phyloP scores from a whole-genome alignment of 1,284 basidiomycete genomes.

The Ceratobasidium papillatum region DNA sequence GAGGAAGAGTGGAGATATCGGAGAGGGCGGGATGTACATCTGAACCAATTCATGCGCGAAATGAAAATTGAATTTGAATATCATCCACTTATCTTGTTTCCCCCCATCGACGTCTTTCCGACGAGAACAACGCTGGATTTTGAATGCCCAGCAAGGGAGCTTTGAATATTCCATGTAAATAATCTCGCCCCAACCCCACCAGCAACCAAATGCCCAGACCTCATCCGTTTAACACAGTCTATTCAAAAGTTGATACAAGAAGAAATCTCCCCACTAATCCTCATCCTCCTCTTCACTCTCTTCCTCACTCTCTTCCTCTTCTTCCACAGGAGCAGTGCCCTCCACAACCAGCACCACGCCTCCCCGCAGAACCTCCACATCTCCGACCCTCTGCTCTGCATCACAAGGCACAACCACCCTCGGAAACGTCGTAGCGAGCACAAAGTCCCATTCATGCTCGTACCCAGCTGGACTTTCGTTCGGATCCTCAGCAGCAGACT shows the following conservation, averaged over 20 bases:
- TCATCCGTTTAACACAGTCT: too few relatives aligned
- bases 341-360: conserved; percentile 80
- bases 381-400: conserved; percentile 56
- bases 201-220: too few relatives aligned
- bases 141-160: too few relatives aligned
- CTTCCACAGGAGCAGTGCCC: conserved; percentile 53
- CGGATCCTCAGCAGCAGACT: conserved; percentile 58
- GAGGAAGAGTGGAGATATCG: conserved; percentile 17
- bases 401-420: conserved; percentile 68
- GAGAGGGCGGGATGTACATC: conserved; percentile 42
- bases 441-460: conserved; percentile 74
- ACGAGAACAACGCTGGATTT: too few relatives aligned
- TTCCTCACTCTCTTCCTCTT: conserved; percentile 46
- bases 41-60: neutral
- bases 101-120: too few relatives aligned
- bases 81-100: neutral
- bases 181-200: too few relatives aligned
- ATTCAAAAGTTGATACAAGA: neutral
- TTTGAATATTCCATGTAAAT: too few relatives aligned
- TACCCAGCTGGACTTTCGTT: conserved; percentile 53
- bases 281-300: conserved; percentile 44
- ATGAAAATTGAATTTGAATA: neutral
- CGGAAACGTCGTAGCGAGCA: conserved; percentile 73
- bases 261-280: neutral
- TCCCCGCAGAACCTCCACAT: conserved; percentile 64